Conservation (phyloP, 345 rosid genomes). For the Murraya koenigii region DNA sequence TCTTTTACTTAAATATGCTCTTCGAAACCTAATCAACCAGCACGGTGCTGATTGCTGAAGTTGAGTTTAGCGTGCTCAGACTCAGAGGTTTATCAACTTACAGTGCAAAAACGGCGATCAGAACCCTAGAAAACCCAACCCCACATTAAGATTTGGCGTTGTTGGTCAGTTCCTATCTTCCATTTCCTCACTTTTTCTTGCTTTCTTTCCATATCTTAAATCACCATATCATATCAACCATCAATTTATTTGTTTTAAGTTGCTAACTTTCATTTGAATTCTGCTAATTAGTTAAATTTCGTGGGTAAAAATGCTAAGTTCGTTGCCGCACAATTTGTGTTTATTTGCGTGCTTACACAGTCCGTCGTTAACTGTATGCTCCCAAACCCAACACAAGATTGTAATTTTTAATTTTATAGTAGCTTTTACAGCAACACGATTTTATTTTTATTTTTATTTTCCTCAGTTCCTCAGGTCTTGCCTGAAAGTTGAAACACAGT, state of each 20-base stretch:
- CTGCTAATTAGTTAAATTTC: background rate
- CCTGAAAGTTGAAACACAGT: background rate
- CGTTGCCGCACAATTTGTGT: background rate
- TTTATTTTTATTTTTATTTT: background rate
- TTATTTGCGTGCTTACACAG: background rate
- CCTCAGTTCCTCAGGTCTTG: background rate
- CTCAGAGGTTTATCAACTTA: background rate
- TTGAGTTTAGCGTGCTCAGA: background rate
- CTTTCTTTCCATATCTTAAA: background rate
- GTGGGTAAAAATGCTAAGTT: background rate
- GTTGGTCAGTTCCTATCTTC: conserved; percentile 2
- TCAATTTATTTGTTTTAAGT: background rate
- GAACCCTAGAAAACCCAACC: background rate
- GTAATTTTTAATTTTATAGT: background rate
- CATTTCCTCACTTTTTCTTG: background rate
- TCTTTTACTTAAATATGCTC: too few relatives aligned
- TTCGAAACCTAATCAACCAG: background rate
- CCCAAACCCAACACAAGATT: background rate
- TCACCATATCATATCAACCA: background rate
- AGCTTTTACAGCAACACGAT: background rate
- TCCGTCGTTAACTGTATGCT: background rate
- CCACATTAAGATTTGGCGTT: background rate
- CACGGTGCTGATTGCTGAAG: background rate
- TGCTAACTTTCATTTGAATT: background rate
- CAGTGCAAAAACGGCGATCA: background rate